These are phyloP conservation scores for Phytophthora hybrid DNA, from an alignment of 352 stramenopile genomes.

Conservation along the genomic window DNA sequence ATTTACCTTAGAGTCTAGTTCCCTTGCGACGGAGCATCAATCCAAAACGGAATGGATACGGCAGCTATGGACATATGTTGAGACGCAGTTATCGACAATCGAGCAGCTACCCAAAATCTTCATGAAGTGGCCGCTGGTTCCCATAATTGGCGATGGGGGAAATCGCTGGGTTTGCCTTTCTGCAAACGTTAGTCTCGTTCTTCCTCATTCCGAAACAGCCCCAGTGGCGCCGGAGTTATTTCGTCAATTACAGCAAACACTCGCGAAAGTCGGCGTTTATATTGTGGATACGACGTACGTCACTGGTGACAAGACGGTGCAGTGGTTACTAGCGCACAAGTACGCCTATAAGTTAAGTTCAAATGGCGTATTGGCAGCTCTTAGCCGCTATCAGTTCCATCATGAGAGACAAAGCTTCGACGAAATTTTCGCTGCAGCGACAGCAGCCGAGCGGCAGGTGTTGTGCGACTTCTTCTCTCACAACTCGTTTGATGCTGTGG, in stretches of 20 bases:
- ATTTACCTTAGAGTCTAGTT: conserved; percentile 35
- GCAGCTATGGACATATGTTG: conserved; percentile 62
- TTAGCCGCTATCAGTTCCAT: conserved; percentile 46
- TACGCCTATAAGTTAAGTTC: conserved; percentile 58
- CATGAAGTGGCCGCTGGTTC: conserved; percentile 56
- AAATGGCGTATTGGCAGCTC: conserved; percentile 48
- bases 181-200: conserved; percentile 44
- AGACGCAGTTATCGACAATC: conserved; percentile 42
- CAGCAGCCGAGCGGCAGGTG: conserved; percentile 34
- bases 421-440: conserved; percentile 45
- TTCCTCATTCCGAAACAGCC: conserved; percentile 33
- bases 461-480: conserved; percentile 57
- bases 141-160: conserved; percentile 35
- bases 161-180: conserved; percentile 48
- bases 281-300: conserved; percentile 56
- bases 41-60: conserved; percentile 54
- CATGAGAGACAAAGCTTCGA: conserved; percentile 48
- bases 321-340: conserved; percentile 55
- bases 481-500: conserved; percentile 45
- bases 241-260: conserved; percentile 35
- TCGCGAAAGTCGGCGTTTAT: conserved; percentile 55
- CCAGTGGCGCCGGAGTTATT: conserved; percentile 17
- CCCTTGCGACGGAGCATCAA: conserved; percentile 11
- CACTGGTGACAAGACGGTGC: conserved; percentile 43
- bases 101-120: conserved; percentile 38